A percentile compares a stretch with the other conserved stretches of the same genome.
phyloP scores from a whole-genome alignment of 352 stramenopile species.

The Globisporangium okanoganense region DNA sequence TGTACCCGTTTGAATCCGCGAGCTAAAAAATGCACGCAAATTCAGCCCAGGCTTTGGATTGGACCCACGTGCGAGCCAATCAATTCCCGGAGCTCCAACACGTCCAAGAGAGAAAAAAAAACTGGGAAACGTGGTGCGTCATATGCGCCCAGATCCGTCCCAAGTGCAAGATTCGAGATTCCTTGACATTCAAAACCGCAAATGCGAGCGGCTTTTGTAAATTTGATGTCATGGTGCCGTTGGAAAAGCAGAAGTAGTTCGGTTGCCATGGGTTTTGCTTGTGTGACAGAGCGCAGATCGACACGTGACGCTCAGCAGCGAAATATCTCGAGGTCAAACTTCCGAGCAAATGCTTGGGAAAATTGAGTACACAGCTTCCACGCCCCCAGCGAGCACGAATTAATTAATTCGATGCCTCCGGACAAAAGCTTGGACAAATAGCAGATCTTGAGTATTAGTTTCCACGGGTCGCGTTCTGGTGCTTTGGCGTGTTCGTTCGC shows the following conservation, averaged over 20 bases:
- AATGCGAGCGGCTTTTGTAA: neutral
- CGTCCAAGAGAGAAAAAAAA: neutral
- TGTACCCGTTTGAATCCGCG: neutral
- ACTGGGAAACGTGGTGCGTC: no score
- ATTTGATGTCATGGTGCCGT: no score
- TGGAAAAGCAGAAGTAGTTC: no score
- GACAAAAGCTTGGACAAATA: no score
- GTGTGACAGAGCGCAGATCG: no score
- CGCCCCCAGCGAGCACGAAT: neutral
- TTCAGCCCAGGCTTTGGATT: neutral
- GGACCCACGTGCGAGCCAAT: slow-evolving; percentile 8
- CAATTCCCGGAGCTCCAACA: neutral
- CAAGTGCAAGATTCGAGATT: neutral
- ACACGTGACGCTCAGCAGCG: no score
- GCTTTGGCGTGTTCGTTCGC: neutral
- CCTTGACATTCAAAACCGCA: neutral
- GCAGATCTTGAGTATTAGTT: neutral
- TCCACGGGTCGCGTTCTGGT: neutral
- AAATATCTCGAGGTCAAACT: no score
- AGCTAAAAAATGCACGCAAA: neutral
- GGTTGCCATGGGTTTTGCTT: no score
- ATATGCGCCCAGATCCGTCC: neutral
- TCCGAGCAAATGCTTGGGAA: no score
- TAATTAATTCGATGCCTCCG: neutral
- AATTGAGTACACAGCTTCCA: no score